Base-by-base conservation (phyloP, 1,139 yeast genomes). In the Suhomyces taliae region DNA sequence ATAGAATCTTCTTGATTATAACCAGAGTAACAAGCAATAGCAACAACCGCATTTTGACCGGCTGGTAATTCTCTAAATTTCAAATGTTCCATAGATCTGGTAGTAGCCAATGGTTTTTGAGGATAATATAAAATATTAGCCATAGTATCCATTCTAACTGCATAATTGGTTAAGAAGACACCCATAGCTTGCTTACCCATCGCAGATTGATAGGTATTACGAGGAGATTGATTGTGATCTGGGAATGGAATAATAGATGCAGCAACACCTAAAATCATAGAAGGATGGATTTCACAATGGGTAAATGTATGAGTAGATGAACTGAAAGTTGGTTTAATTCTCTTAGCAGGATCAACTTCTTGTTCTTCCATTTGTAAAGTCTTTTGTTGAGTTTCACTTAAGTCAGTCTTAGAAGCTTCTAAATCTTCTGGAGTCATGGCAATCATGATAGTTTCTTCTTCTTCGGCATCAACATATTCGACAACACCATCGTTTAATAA, bases 151-250 rank as follows among this genome's bases (percentile, higher is more conserved):
- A 93, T 93, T 74, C 99, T 89, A 44, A 91, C 97, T 47, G 87
- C 82, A 66, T 93, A 95, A 64, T 93, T 93, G 6, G 99, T 93
- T 62, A 93, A 79, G 69, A 90, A 91, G n/a, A 95, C 99, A 65
- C 99, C 99, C 99, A 93, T 93, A 50, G 99, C 99, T 74, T 93
- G 99, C 74, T 93, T 93, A 83, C 99, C 99, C 99, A 93, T 93
- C 66, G 99, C 99, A 81, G 97, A 93, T 74, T 93, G 99, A 73
- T 93, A 93, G 0, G 99, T 93, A 66, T 93, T 93, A 80, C 99
- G 86, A 42, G 99, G 99, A 5, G 97, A 90, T 74, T 93, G 99
- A 67, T 93, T 93, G 71, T 93, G 99, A 72, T 93, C 99, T 12
- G 99, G 99, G 88, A 93, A 93, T 27, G 99, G 99, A 79, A 93